Evolutionary conservation across 2,329 filamentous ascomycete genomes (phyloP), one percentile per base, ranked within the genome.

Genomic region (Tympanopsis confertula): DNA sequence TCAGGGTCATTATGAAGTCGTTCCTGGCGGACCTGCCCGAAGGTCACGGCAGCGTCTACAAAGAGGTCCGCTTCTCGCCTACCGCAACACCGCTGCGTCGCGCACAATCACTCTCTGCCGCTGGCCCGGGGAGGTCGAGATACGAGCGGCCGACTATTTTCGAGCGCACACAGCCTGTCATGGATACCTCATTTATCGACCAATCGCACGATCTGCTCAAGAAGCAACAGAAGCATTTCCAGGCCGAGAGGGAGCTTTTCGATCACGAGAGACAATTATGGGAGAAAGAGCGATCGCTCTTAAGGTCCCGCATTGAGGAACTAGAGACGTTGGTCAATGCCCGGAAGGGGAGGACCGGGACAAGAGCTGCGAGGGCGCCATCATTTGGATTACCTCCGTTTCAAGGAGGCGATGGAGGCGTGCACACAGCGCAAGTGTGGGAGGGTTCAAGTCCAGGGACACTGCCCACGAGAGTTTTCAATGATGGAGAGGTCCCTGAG

Each of bases 381-480:
- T n/a, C 7, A 26, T 28, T 28, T 28, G 24, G n/a, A 28, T 28
- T 47, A 10, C 24, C n/a, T 47, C 13, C 44, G 49, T 29, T 35
- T 58, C 35, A 54, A 50, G 39, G 47, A 42, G 37, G 39, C 22
- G 13, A 44, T 39, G 35, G 45, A 44, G 37, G 38, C 41, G 14
- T 43, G 44, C 28, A 42, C 13, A 5, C 14, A 14, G 13, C 30
- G 33, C 61, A 61, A 36, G 54, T 65, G 35, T 65, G 62, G 63
- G 56, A 63, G 47, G 60, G 60, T 14, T 54, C 61, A 29, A 61
- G 57, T 44, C 55, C 53, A 28, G 52, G 50, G 29, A 48, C 48
- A 19, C 55, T 51, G 18, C 62, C 59, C 26, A 63, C 63, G 20
- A 55, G 63, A 41, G 58, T 64, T 20, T 66, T 66, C 42, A 50